Evolutionary conservation across 345 rosid genomes (phyloP).

Genomic region (Barbarea vulgaris): DNA sequence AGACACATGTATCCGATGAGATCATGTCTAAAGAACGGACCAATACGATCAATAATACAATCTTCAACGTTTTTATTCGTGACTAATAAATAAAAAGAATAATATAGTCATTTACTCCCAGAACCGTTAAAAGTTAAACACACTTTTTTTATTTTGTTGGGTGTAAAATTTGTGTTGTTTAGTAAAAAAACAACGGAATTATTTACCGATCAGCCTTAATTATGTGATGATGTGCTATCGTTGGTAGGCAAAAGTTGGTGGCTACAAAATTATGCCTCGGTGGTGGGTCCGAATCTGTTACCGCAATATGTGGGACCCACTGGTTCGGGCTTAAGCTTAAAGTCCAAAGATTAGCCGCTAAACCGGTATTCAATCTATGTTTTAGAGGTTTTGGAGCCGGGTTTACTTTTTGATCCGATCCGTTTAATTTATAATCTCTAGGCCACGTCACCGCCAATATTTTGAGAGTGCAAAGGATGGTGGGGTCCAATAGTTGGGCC

Average conservation of each 20-base stretch:
- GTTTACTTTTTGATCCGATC: slow-evolving; percentile 10
- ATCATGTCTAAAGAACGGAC: slow-evolving; percentile 13
- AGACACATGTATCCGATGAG: slow-evolving; percentile 18
- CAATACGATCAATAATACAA: slow-evolving; percentile 21
- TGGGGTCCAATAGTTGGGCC: slow-evolving; percentile 39
- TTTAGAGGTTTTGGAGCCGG: neutral
- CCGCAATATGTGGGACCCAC: slow-evolving; percentile 15
- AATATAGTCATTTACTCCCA: no score
- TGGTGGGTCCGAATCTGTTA: slow-evolving; percentile 11
- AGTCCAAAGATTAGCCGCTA: neutral
- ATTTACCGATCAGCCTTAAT: neutral
- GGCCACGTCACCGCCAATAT: neutral
- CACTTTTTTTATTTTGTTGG: no score
- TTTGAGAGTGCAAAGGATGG: neutral
- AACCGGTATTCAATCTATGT: neutral
- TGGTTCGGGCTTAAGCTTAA: neutral
- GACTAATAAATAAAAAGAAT: no score
- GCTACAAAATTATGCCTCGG: neutral
- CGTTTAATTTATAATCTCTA: neutral
- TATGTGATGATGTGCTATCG: neutral
- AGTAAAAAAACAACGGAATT: neutral
- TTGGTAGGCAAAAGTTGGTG: slow-evolving; percentile 27
- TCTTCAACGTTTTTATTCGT: neutral
- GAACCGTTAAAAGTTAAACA: no score
- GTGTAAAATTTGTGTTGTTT: neutral